Conservation (phyloP, 352 stramenopile species). For the Phytopythium sindhum region DNA sequence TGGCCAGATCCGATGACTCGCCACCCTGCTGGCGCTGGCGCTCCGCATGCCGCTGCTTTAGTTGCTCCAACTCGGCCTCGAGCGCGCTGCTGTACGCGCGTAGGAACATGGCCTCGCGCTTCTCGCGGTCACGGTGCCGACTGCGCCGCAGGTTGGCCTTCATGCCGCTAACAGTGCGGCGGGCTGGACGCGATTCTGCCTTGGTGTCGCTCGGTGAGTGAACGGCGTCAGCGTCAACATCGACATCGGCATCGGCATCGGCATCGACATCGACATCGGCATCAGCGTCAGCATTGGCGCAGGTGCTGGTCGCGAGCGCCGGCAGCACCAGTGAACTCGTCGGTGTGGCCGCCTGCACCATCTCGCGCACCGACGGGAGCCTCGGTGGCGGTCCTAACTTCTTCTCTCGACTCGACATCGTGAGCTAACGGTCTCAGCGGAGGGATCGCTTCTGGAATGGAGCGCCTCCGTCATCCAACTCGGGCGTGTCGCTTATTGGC, state of each 20-base stretch:
- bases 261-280: no score
- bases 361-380: background rate
- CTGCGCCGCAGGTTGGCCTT: slow-evolving; percentile 8
- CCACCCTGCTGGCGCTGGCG: background rate
- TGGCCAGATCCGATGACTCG: background rate
- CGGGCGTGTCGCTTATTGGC: no score
- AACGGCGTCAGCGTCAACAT: background rate
- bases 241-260: no score
- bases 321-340: background rate
- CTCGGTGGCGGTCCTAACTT: background rate
- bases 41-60: background rate
- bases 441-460: background rate
- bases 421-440: background rate
- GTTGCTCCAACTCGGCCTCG: background rate
- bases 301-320: background rate
- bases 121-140: slow-evolving; percentile 4
- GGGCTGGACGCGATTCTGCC: no score
- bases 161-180: background rate
- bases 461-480: background rate
- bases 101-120: slow-evolving; percentile 6
- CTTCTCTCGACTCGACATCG: background rate
- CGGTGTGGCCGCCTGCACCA: background rate
- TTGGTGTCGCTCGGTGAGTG: background rate
- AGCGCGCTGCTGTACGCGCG: background rate
- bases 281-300: no score